Percentiles rank a stretch among this genome's conserved stretches.
Conservation (phyloP, 192 early-diverging fungal species). For the Coemansia sp. region DNA sequence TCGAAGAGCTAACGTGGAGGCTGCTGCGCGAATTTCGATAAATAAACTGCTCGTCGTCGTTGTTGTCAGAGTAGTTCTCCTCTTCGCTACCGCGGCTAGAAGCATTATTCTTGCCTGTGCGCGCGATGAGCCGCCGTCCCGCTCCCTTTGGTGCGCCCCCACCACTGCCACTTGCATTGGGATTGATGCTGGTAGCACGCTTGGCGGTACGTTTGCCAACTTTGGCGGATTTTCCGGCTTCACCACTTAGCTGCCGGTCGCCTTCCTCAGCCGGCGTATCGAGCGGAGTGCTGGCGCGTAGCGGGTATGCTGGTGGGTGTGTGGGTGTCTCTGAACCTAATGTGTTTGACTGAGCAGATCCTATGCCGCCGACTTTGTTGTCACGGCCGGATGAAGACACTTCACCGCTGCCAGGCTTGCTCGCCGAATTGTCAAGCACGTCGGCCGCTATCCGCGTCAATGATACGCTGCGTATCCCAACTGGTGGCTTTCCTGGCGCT, state of each 20-base stretch:
- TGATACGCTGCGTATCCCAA: conserved; percentile 40
- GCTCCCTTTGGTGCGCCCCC: conserved; percentile 20
- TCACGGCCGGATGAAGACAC: conserved; percentile 20
- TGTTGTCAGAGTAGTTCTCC: conserved; percentile 34
- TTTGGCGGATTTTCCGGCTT: conserved; percentile 25
- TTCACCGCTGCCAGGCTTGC: conserved; percentile 28
- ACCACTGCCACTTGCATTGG: conserved; percentile 17
- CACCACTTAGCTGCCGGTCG: conserved; percentile 45
- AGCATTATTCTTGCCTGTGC: conserved; percentile 25
- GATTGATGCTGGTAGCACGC: conserved; percentile 8
- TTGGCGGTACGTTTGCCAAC: conserved; percentile 12
- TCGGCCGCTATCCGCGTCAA: conserved; percentile 41
- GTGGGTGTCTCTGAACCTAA: background rate
- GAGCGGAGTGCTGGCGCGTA: conserved; percentile 34
- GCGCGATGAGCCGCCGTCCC: conserved; percentile 33
- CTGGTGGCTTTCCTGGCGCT: conserved; percentile 6
- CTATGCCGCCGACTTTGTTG: conserved; percentile 5
- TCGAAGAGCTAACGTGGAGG: conserved; percentile 50
- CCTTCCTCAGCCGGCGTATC: conserved; percentile 51
- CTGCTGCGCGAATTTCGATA: conserved; percentile 57
- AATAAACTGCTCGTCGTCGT: conserved; percentile 53
- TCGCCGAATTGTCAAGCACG: conserved; percentile 8
- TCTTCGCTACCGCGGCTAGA: conserved; percentile 55
- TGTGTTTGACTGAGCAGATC: background rate
- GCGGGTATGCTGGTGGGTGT: conserved; percentile 4